A percentile compares a stretch with the other conserved stretches of the same genome.
phyloP scores from a whole-genome alignment of 202 grass and related monocot species.

The Hordeum pubiflorum region DNA sequence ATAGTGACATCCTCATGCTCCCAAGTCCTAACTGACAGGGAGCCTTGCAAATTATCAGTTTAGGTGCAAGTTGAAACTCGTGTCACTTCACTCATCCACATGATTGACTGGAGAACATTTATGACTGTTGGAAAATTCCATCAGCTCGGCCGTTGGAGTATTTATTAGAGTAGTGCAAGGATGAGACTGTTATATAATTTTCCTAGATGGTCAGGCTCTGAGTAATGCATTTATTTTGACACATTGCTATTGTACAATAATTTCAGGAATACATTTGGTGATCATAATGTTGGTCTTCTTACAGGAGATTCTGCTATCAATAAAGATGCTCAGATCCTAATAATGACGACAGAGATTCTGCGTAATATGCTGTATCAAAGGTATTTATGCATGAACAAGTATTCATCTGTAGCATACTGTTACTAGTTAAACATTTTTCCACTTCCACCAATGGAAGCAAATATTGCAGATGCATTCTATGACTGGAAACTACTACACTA shows the following conservation, averaged over 20 bases:
- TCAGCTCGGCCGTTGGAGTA: not conserved
- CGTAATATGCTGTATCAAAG: constrained; percentile 99
- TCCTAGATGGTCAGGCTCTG: not conserved
- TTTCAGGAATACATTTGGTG: constrained; percentile 80
- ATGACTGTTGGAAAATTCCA: not conserved
- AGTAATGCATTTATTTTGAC: constrained; percentile 32
- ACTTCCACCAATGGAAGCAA: constrained; percentile 5
- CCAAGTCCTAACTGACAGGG: not conserved
- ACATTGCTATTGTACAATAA: constrained; percentile 29
- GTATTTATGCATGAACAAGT: constrained; percentile 37
- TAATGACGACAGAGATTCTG: constrained; percentile 99
- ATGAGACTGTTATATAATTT: constrained; percentile 6
- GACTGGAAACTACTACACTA: not conserved
- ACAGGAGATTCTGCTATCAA: constrained; percentile 96
- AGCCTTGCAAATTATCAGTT: constrained; percentile 7
- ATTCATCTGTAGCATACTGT: not conserved
- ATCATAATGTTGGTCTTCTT: constrained; percentile 91
- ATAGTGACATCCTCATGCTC: not conserved
- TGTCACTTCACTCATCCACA: not conserved
- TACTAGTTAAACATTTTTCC: constrained; percentile 3
- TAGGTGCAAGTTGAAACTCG: not conserved
- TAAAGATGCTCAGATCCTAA: constrained; percentile 88
- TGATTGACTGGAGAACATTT: constrained; percentile 25
- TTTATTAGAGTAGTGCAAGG: not conserved
- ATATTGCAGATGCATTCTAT: constrained; percentile 12